Evolutionary conservation across 805 yeast species (phyloP).

Genomic region (Saturnispora quitensis): DNA sequence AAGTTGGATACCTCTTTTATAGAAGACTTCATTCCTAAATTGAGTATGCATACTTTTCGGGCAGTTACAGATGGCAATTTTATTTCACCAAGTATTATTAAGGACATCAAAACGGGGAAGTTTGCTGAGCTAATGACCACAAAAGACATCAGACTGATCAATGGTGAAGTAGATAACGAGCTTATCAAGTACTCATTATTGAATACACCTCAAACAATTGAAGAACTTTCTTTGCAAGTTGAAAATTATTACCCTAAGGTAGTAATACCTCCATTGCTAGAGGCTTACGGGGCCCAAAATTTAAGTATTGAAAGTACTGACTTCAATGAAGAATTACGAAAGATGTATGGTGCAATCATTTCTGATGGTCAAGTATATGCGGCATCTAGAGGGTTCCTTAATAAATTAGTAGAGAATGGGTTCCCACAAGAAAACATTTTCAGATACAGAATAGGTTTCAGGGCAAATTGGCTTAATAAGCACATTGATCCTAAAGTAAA

Average conservation of each 20-base stretch:
- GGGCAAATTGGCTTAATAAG: slow-evolving; percentile 18
- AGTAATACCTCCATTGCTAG: slow-evolving; percentile 19
- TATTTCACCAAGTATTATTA: slow-evolving; percentile 24
- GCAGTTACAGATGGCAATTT: slow-evolving; percentile 34
- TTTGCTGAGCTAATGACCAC: slow-evolving; percentile 7
- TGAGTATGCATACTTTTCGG: slow-evolving; percentile 24
- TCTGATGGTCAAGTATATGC: slow-evolving; percentile 33
- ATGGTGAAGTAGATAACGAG: slow-evolving; percentile 14
- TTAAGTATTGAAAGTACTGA: slow-evolving; percentile 12
- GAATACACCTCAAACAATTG: slow-evolving; percentile 20
- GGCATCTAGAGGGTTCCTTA: slow-evolving; percentile 29
- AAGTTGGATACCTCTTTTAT: slow-evolving; percentile 11
- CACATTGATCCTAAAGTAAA: slow-evolving; percentile 17
- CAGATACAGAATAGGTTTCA: slow-evolving; percentile 26
- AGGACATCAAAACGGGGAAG: slow-evolving; percentile 26
- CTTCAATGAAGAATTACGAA: slow-evolving; percentile 12
- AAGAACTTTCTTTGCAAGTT: slow-evolving; percentile 26
- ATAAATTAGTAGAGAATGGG: slow-evolving; percentile 21
- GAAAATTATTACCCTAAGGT: slow-evolving; percentile 30
- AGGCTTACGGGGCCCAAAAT: slow-evolving; percentile 11
- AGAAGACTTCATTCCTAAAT: slow-evolving; percentile 16
- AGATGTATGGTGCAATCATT: slow-evolving; percentile 28
- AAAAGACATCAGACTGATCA: slow-evolving; percentile 7
- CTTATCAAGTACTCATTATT: slow-evolving; percentile 9
- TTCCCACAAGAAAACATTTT: slow-evolving; percentile 22